phyloP scores from a whole-genome alignment of 2,329 filamentous ascomycete species.

The Blastomyces emzantsi region DNA sequence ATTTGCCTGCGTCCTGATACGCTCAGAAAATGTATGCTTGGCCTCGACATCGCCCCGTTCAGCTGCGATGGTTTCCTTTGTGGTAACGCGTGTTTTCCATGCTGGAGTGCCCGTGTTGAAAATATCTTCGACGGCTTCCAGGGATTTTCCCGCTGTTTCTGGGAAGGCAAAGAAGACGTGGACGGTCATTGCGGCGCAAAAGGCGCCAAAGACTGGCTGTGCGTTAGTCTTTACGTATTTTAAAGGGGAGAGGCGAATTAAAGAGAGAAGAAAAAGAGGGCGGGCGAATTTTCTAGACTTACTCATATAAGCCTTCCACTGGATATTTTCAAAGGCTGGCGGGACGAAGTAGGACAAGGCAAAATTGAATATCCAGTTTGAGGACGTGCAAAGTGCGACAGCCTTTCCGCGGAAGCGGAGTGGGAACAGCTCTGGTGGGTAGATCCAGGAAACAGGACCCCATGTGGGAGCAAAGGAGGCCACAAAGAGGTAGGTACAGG shows the following conservation, averaged over 20 bases:
- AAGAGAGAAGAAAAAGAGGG: neutral
- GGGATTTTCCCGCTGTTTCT: constrained; percentile 56
- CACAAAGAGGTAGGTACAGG: constrained; percentile 50
- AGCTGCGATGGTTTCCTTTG: constrained; percentile 3
- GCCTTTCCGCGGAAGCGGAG: constrained; percentile 11
- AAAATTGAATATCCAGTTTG: constrained; percentile 15
- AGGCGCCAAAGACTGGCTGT: constrained; percentile 52
- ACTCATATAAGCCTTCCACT: constrained; percentile 25
- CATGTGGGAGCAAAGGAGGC: constrained; percentile 54
- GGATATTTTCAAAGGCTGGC: constrained; percentile 11
- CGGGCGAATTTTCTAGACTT: neutral
- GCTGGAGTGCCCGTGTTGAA: constrained; percentile 32
- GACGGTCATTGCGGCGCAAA: constrained; percentile 55
- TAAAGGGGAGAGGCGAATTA: neutral
- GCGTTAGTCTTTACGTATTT: neutral
- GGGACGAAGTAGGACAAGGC: constrained; percentile 13
- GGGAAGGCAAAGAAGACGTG: constrained; percentile 55
- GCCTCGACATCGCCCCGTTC: constrained; percentile 11
- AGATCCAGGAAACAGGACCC: constrained; percentile 49
- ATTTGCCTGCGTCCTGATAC: neutral
- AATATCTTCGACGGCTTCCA: constrained; percentile 62
- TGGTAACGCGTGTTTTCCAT: constrained; percentile 10
- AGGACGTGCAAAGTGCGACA: constrained; percentile 12
- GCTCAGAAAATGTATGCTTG: neutral
- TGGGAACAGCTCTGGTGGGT: constrained; percentile 39